Evolutionary conservation across 208 protist genomes (phyloP).

Genomic region (Crithidia expoeki): DNA sequence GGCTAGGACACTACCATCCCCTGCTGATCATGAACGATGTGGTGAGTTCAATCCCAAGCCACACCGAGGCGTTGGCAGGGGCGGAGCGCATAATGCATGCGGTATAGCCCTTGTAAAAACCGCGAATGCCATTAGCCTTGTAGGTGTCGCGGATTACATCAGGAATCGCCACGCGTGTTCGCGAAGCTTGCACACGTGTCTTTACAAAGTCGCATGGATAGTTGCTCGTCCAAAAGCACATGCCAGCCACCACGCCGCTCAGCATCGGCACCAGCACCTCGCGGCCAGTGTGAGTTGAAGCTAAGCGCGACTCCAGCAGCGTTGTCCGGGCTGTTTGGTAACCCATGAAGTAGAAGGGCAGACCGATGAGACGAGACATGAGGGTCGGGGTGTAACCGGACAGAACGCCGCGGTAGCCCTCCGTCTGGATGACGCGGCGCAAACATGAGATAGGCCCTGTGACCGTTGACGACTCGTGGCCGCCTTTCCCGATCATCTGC

Average conservation of each 20-base stretch:
- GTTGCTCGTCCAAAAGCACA: constrained; percentile 73
- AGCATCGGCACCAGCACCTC: constrained; percentile 61
- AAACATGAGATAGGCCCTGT: constrained; percentile 51
- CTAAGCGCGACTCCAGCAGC: constrained; percentile 27
- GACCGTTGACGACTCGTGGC: constrained; percentile 28
- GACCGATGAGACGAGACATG: constrained; percentile 60
- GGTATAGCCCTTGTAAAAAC: constrained; percentile 69
- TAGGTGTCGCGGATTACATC: constrained; percentile 46
- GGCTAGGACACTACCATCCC: constrained; percentile 33
- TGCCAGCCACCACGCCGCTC: constrained; percentile 54
- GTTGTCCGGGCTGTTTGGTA: constrained; percentile 41
- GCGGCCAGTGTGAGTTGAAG: constrained; percentile 23
- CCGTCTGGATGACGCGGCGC: constrained; percentile 35
- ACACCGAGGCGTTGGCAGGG: constrained; percentile 78
- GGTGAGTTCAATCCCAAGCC: constrained; percentile 65
- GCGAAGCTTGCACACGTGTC: constrained; percentile 62
- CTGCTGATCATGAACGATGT: constrained; percentile 44
- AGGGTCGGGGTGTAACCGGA: constrained; percentile 63
- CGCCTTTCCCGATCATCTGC: constrained; percentile 56
- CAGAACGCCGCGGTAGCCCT: constrained; percentile 50
- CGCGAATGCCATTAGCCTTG: constrained; percentile 38
- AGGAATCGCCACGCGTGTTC: constrained; percentile 32
- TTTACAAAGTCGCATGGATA: constrained; percentile 81
- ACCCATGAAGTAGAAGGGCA: constrained; percentile 77
- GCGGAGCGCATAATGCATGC: constrained; percentile 64